Percentiles rank a stretch among this genome's conserved stretches.
Conservation (phyloP, 805 yeast genomes). For the Lipomyces sp. region DNA sequence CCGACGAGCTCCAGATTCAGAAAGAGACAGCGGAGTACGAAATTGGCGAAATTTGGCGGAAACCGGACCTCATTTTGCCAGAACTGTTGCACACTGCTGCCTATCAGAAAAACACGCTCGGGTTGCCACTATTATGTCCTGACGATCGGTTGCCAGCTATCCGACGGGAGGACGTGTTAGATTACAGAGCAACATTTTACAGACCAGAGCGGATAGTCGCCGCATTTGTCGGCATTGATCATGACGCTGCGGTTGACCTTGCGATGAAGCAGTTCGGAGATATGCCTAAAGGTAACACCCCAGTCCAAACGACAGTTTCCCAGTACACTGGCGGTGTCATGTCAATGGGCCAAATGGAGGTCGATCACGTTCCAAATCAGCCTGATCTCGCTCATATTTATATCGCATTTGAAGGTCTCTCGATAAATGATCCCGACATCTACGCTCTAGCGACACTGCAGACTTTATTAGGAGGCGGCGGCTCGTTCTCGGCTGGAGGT, state of each 20-base stretch:
- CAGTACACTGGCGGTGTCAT: constrained; percentile 60
- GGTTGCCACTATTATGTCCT: constrained; percentile 85
- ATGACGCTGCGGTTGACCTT: constrained; percentile 66
- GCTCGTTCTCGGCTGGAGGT: constrained; percentile 97
- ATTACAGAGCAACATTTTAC: constrained; percentile 68
- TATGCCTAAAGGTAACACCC: constrained; percentile 49
- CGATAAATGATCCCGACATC: constrained; percentile 81
- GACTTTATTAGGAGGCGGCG: constrained; percentile 93
- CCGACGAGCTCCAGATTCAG: constrained; percentile 75
- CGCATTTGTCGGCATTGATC: constrained; percentile 84
- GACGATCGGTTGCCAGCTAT: constrained; percentile 64
- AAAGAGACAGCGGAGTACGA: constrained; percentile 77
- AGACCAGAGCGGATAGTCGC: constrained; percentile 82
- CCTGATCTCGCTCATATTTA: constrained; percentile 86
- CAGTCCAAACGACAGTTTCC: constrained; percentile 48
- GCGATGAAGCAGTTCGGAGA: constrained; percentile 68
- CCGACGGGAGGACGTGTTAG: constrained; percentile 56
- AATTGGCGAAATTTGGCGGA: constrained; percentile 76
- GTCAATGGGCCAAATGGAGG: constrained; percentile 30
- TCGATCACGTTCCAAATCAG: constrained; percentile 43
- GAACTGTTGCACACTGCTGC: constrained; percentile 90
- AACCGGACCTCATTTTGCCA: constrained; percentile 84
- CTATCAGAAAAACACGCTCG: constrained; percentile 71
- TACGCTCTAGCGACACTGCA: constrained; percentile 91
- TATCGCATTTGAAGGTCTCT: constrained; percentile 84